These are phyloP conservation scores for Adiantum capillusveneris DNA, from an alignment of 75 land plant species.

Conservation along the genomic window DNA sequence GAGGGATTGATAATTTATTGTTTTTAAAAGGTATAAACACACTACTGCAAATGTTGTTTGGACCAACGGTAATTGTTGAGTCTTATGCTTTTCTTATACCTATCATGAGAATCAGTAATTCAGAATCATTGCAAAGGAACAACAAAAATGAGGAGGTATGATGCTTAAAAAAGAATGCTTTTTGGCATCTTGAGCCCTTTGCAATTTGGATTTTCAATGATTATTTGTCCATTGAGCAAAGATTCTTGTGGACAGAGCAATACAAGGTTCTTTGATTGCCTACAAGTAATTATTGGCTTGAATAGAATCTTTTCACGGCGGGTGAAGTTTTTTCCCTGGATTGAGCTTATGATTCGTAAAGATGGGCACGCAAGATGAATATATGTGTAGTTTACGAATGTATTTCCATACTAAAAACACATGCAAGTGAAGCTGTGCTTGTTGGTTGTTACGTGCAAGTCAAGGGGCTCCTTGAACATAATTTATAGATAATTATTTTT, in stretches of 20 bases:
- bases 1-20: constrained; percentile 67
- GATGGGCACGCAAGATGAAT: too few species aligned
- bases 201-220: too few species aligned
- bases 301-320: constrained; percentile 64
- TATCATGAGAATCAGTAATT: constrained; percentile 49
- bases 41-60: constrained; percentile 64
- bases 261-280: constrained; percentile 76
- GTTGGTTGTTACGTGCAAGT: background rate
- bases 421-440: too few species aligned
- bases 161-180: too few species aligned
- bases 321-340: background rate
- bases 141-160: constrained; percentile 47
- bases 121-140: constrained; percentile 34
- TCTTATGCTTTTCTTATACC: constrained; percentile 74
- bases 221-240: constrained; percentile 43
- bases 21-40: constrained; percentile 71
- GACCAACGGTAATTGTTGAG: constrained; percentile 70
- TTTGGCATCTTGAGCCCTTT: too few species aligned
- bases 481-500: too few species aligned
- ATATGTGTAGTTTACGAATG: too few species aligned
- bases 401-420: too few species aligned
- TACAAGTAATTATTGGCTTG: constrained; percentile 59
- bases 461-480: too few species aligned
- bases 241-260: constrained; percentile 65
- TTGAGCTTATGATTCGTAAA: background rate